Percentiles rank a stretch among this genome's conserved stretches.
These are phyloP conservation scores for Blumeria hordei DNA, from an alignment of 2,329 filamentous ascomycete species.

Conservation along the genomic window DNA sequence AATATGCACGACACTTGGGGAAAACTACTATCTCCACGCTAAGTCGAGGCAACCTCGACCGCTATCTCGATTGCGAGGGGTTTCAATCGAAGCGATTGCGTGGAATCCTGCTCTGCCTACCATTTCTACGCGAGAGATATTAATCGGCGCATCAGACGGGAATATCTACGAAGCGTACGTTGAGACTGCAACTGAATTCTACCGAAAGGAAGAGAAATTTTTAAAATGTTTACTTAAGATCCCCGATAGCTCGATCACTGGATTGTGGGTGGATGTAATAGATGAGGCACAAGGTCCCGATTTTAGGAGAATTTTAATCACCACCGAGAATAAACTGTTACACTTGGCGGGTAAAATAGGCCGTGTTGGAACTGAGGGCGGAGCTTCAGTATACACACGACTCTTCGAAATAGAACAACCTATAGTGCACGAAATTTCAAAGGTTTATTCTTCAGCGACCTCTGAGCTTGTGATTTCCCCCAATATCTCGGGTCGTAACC, in stretches of 20 bases:
- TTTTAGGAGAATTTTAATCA: conserved; percentile 51
- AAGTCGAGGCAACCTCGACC: conserved; percentile 74
- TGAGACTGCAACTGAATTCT: conserved; percentile 85
- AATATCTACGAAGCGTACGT: conserved; percentile 90
- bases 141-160: conserved; percentile 78
- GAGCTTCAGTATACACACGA: conserved; percentile 62
- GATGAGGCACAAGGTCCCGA: conserved; percentile 34
- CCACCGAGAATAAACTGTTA: conserved; percentile 53
- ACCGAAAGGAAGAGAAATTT: conserved; percentile 83
- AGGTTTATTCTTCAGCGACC: conserved; percentile 30
- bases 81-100: conserved; percentile 68
- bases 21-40: conserved; percentile 95
- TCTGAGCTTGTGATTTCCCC: conserved; percentile 57
- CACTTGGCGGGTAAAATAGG: conserved; percentile 63
- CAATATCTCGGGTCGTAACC: conserved; percentile 32
- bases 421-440: conserved; percentile 45
- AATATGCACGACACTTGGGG: conserved; percentile 70
- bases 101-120: conserved; percentile 91
- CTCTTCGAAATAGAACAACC: conserved; percentile 77
- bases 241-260: conserved; percentile 61
- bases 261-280: conserved; percentile 61
- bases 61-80: conserved; percentile 60
- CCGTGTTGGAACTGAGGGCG: conserved; percentile 48
- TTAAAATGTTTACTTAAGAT: conserved; percentile 63
- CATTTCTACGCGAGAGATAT: conserved; percentile 79